Base-by-base conservation (phyloP, 306 rosid species). In the Prunus mume region DNA sequence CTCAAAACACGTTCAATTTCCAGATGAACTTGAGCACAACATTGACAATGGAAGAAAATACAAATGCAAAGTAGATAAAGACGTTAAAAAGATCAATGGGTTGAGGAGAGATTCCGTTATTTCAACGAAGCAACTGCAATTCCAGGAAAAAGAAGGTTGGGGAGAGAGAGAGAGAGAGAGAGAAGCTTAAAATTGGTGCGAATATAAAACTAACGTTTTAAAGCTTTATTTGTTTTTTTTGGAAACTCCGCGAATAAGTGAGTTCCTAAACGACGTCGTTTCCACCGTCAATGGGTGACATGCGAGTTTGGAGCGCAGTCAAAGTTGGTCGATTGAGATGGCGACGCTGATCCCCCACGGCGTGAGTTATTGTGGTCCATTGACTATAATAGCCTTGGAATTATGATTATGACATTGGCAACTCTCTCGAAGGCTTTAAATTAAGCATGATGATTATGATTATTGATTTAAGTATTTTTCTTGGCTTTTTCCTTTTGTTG, bases 201-300 rank as follows among this genome's bases (percentile, higher is more conserved):
- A 60, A 60, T 25, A 24, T 24, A 22, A 24, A 25, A 60, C 15
- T 0, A 60, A 60, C 57, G 57, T 52, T 52, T 52, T 10, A 57
- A 68, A 15, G 25, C 15, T 11, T 25, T n/a, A 11, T 14, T 28
- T 4, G 3, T 11, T 56, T 2, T 3, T 24, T 20, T n/a, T 0
- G 38, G 65, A 11, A 25, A 27, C 22, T 50, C 60, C 0, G 50
- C 30, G 13, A 73, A 41, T 9, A 65, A 32, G 14, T 38, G n/a
- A 20, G 46, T 34, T 65, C 9, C 69, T 30, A 6, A 2, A 65
- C 69, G 78, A 46, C 17, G 69, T 46, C 78, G 78, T 74, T 2
- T 12, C 1, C 8, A 1, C n/a, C 19, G 2, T 12, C 18, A 1
- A 24, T 15, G 2, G 41, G 72, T 24, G 18, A 9, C 13, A 30